These are phyloP conservation scores for Bothriochloa decipiens DNA, from an alignment of 176 grass and related monocot genomes.

Conservation along the genomic window DNA sequence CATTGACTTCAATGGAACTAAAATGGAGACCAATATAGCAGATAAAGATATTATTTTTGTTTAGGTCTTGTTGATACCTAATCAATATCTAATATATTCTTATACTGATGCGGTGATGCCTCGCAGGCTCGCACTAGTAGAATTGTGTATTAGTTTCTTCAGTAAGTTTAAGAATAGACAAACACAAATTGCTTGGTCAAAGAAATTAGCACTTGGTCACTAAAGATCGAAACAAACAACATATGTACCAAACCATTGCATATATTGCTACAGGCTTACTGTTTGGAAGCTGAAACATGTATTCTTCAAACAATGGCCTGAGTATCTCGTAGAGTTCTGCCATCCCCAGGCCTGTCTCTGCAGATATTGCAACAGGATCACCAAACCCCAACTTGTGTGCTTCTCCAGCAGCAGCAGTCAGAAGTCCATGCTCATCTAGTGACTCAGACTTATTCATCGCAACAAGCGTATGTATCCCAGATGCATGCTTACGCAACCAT, in stretches of 20 bases:
- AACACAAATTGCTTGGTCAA: conserved; percentile 12
- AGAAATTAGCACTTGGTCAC: conserved; percentile 5
- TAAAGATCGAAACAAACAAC: conserved; percentile 13
- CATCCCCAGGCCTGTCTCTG: conserved; percentile 94
- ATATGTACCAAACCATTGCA: background rate
- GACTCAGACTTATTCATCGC: conserved; percentile 96
- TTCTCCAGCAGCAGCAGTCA: conserved; percentile 78
- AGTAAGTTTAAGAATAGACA: background rate
- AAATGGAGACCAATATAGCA: background rate
- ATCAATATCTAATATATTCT: conserved; percentile 1
- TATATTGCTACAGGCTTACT: conserved; percentile 53
- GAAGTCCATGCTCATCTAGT: conserved; percentile 78
- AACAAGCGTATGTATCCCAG: conserved; percentile 73
- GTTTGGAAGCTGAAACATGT: conserved; percentile 67
- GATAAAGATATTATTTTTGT: background rate
- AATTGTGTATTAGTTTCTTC: conserved; percentile 14
- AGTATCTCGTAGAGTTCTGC: conserved; percentile 92
- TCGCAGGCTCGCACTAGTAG: background rate
- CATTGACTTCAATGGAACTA: conserved; percentile 20
- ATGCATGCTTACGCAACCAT: conserved; percentile 82
- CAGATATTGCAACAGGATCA: conserved; percentile 98
- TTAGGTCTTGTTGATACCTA: conserved; percentile 17
- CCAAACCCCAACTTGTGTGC: conserved; percentile 94
- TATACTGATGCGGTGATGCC: background rate
- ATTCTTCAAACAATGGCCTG: conserved; percentile 79